Evolutionary conservation across 306 rosid species (phyloP).

Genomic region (Trifolium fragiferum): DNA sequence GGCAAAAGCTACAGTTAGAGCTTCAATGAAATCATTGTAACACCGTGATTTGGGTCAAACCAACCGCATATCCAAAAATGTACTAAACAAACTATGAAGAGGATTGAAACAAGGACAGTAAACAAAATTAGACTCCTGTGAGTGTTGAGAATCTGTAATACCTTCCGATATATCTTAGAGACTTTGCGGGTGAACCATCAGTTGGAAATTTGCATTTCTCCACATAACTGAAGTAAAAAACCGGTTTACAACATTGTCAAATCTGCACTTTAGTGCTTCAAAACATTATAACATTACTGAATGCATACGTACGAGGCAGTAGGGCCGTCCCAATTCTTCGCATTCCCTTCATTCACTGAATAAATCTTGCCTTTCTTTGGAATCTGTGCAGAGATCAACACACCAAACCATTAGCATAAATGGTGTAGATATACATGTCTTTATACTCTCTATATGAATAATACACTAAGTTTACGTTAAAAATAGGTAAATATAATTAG

Average conservation of each 20-base stretch:
- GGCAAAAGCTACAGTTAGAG: not conserved
- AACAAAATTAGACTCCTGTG: slow-evolving; percentile 1
- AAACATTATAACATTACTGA: slow-evolving; percentile 28
- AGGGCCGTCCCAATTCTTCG: slow-evolving; percentile 94
- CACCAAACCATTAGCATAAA: slow-evolving; percentile 27
- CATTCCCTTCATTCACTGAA: slow-evolving; percentile 99
- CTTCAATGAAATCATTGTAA: not conserved
- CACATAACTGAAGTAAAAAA: slow-evolving; percentile 62
- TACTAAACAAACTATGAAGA: slow-evolving; percentile 3
- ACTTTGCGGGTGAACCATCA: slow-evolving; percentile 90
- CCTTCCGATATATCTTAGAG: slow-evolving; percentile 98
- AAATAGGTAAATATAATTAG: not conserved
- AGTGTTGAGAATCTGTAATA: slow-evolving; percentile 42
- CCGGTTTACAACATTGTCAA: slow-evolving; percentile 27
- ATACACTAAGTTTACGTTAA: not conserved
- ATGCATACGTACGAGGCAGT: slow-evolving; percentile 65
- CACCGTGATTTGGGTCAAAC: not conserved
- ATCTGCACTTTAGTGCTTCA: slow-evolving; percentile 6
- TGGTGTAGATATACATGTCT: not conserved
- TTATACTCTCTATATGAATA: not conserved
- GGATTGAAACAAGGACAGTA: slow-evolving; percentile 8
- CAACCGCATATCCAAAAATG: not conserved
- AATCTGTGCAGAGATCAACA: slow-evolving; percentile 56
- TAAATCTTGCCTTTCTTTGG: slow-evolving; percentile 92
- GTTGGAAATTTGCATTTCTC: slow-evolving; percentile 87